Conservation (phyloP, 176 grass and related monocot species). For the Thinopyrum elongatum region DNA sequence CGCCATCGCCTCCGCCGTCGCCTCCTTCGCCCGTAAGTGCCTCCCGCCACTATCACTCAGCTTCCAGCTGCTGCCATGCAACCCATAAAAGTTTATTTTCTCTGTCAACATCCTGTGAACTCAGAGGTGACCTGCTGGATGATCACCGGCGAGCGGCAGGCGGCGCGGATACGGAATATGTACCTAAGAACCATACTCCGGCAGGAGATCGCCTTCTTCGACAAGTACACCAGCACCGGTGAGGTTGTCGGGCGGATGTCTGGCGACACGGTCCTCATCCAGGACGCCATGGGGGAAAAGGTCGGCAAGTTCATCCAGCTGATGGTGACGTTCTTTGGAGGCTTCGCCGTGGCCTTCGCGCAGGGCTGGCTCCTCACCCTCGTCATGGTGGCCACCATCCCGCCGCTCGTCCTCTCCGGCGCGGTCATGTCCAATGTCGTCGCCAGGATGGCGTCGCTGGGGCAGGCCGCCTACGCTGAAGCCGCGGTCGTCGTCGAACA, state of each 20-base stretch:
- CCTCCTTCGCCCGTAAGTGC: slow-evolving; percentile 90
- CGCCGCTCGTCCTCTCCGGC: slow-evolving; percentile 73
- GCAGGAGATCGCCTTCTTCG: slow-evolving; percentile 99
- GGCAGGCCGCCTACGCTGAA: slow-evolving; percentile 85
- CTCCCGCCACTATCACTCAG: neutral
- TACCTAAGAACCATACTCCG: slow-evolving; percentile 93
- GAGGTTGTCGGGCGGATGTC: slow-evolving; percentile 97
- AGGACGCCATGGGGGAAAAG: slow-evolving; percentile 99
- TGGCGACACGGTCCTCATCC: slow-evolving; percentile 94
- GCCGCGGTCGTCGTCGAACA: slow-evolving; percentile 83
- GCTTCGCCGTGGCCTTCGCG: slow-evolving; percentile 86
- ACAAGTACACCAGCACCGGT: slow-evolving; percentile 89
- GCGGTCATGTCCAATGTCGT: slow-evolving; percentile 90
- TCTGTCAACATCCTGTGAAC: neutral
- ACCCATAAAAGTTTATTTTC: neutral
- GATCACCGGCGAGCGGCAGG: slow-evolving; percentile 93
- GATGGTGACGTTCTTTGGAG: slow-evolving; percentile 79
- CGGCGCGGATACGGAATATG: slow-evolving; percentile 85
- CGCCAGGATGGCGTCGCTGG: slow-evolving; percentile 86
- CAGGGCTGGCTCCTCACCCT: slow-evolving; percentile 92
- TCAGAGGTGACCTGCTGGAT: slow-evolving; percentile 99
- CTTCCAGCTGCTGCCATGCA: neutral
- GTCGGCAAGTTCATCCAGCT: slow-evolving; percentile 97
- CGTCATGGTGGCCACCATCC: slow-evolving; percentile 87
- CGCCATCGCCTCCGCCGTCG: slow-evolving; percentile 64